These are phyloP conservation scores for Elongisporangium senticosum DNA, from an alignment of 352 stramenopile genomes.

Conservation along the genomic window DNA sequence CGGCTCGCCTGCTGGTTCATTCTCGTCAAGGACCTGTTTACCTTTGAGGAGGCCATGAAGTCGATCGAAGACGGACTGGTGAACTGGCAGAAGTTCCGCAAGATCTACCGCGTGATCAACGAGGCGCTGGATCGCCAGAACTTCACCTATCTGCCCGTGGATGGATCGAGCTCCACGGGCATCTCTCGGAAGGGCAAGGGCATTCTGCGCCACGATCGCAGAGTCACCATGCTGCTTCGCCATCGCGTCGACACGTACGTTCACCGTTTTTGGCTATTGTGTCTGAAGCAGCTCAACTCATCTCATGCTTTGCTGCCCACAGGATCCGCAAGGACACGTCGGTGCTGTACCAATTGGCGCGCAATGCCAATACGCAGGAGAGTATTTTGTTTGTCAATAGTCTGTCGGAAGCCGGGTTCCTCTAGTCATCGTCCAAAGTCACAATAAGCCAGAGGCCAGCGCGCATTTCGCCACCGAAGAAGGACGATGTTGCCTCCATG, in stretches of 20 bases:
- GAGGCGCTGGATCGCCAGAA: slow-evolving; percentile 75
- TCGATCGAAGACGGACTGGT: slow-evolving; percentile 79
- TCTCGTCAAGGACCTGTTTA: slow-evolving; percentile 85
- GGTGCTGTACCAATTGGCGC: slow-evolving; percentile 78
- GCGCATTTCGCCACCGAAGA: background rate
- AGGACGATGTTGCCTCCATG: slow-evolving; percentile 9
- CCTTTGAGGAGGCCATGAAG: slow-evolving; percentile 84
- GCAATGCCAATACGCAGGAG: slow-evolving; percentile 85
- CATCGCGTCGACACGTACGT: slow-evolving; percentile 85
- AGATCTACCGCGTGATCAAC: slow-evolving; percentile 75
- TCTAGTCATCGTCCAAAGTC: slow-evolving; percentile 20
- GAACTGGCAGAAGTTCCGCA: slow-evolving; percentile 85
- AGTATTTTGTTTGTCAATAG: slow-evolving; percentile 88
- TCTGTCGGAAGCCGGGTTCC: slow-evolving; percentile 81
- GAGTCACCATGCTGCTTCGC: slow-evolving; percentile 64
- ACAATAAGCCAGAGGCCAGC: no score
- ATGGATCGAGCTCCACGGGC: slow-evolving; percentile 22
- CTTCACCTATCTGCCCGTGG: slow-evolving; percentile 60
- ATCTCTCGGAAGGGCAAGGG: slow-evolving; percentile 73
- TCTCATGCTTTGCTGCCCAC: slow-evolving; percentile 8
- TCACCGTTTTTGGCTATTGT: no score
- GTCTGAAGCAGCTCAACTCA: no score
- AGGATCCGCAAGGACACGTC: slow-evolving; percentile 82
- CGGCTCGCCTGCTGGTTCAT: slow-evolving; percentile 81
- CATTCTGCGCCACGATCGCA: slow-evolving; percentile 65